Base-by-base conservation (phyloP, 306 rosid species). In the Vigna angularis region DNA sequence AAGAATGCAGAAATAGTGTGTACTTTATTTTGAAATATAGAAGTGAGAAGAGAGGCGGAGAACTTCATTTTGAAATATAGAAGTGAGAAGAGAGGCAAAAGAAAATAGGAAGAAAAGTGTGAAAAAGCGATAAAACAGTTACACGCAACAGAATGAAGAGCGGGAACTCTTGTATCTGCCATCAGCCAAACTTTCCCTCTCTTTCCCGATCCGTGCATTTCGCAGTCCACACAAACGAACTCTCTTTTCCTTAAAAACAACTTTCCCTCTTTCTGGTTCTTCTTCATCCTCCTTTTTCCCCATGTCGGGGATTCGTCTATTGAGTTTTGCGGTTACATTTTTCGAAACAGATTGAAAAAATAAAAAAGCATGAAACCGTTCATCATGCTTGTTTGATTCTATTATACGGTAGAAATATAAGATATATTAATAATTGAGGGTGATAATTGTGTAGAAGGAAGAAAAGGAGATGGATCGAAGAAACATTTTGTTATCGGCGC, bases 391-490 rank as follows among this genome's bases (percentile, higher is more conserved):
- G 16, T 4, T 40, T 2, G 17, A 26, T 58, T 4, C 68, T 11
- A 6, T 10, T 55, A 32, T 24, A 12, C n/a, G 16, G 3, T 8
- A 75, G 36, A 76, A 66, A 52, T 4, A 66, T n/a, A 38, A 51
- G 52, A 66, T 36, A 40, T 8, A 40, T 8, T 8, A 40, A 40
- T 6, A 38, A 36, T 36, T 6, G 40, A 36, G 5, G 6, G 40
- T 36, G 32, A 3, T 34, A 34, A 63, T 32, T 63, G 26, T 45
- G 50, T 45, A 45, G 15, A 45, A 45, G 50, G 50, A 45, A 45
- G 50, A 45, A 12, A 45, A 15, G 50, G 5, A 61, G 26, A 91
- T 93, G 97, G 98, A 93, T 47, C 89, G 91, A 80, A 93, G 80
- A 59, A 73, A 83, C 5, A 6, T 84, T 17, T 48, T 91, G 76